phyloP scores from a whole-genome alignment of 2,329 filamentous ascomycete genomes.

The Moelleriella libera region DNA sequence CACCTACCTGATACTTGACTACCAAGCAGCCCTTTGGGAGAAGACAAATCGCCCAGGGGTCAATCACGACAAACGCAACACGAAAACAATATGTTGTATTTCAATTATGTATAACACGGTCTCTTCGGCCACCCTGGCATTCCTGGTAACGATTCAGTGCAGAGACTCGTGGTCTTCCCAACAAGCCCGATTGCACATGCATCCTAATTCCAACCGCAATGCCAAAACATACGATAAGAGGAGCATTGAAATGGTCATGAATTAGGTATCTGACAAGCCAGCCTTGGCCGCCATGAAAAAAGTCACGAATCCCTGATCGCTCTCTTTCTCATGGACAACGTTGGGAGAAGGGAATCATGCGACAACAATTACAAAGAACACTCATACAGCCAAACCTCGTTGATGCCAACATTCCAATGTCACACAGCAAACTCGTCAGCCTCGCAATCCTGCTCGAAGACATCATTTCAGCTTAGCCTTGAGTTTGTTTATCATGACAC shows the following conservation, averaged over 20 bases:
- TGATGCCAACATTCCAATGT: neutral
- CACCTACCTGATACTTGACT: no score
- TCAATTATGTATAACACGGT: neutral
- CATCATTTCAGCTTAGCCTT: constrained; percentile 27
- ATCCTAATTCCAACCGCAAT: constrained; percentile 1
- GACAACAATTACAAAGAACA: constrained; percentile 11
- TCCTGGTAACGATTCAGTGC: constrained; percentile 2
- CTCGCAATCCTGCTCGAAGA: neutral
- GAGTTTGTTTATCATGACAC: constrained; percentile 46
- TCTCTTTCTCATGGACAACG: neutral
- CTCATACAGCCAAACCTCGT: constrained; percentile 5
- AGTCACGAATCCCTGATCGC: constrained; percentile 11
- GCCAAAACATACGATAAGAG: constrained; percentile 3
- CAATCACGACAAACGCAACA: no score
- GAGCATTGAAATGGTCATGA: constrained; percentile 13
- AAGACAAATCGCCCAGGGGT: no score
- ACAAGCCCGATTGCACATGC: constrained; percentile 8
- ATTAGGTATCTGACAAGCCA: constrained; percentile 12
- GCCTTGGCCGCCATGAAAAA: constrained; percentile 13
- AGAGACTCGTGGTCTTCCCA: constrained; percentile 2
- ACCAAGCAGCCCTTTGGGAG: no score
- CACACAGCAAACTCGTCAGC: neutral
- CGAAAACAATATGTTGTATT: neutral
- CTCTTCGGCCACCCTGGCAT: neutral
- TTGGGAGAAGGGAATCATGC: constrained; percentile 22